These are phyloP conservation scores for Asterophora parasitica DNA, from an alignment of 768 basidiomycete species.

Conservation along the genomic window DNA sequence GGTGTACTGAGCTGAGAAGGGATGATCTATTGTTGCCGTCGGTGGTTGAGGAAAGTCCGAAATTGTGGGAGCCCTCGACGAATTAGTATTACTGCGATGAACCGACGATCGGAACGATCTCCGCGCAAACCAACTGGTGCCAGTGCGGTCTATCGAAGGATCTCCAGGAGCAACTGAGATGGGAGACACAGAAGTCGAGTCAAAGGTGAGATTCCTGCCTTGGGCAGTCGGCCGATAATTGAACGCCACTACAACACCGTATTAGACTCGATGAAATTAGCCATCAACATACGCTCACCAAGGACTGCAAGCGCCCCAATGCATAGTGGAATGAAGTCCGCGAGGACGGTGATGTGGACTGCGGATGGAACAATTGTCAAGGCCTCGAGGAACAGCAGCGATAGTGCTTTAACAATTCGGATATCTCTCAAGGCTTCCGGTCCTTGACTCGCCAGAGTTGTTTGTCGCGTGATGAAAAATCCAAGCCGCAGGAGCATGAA, in stretches of 20 bases:
- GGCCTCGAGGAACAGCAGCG: constrained; percentile 11
- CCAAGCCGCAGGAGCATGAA: constrained; percentile 8
- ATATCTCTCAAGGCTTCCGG: constrained; percentile 1
- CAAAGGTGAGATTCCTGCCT: neutral
- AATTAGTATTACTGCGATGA: neutral
- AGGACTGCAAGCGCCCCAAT: constrained; percentile 14
- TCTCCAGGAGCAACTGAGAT: neutral
- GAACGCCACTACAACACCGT: constrained; percentile 4
- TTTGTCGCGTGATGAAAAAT: constrained; percentile 1
- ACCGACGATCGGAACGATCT: neutral
- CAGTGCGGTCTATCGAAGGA: constrained; percentile 1
- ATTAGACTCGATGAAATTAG: neutral
- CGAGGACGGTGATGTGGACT: constrained; percentile 9
- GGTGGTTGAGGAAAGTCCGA: neutral
- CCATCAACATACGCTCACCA: neutral
- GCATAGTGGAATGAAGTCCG: constrained; percentile 14
- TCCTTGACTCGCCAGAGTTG: constrained; percentile 3
- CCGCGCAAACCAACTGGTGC: constrained; percentile 10
- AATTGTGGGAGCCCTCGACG: neutral
- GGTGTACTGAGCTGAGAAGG: constrained; percentile 9
- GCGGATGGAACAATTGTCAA: constrained; percentile 14
- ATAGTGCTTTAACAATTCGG: constrained; percentile 8
- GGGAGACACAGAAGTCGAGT: neutral
- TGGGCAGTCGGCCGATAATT: neutral
- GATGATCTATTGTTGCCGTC: constrained; percentile 1